Evolutionary conservation across 371 early-diverging fungal species (phyloP), one percentile per base, ranked within the genome.

Genomic region (Saksenaea oblongispora): DNA sequence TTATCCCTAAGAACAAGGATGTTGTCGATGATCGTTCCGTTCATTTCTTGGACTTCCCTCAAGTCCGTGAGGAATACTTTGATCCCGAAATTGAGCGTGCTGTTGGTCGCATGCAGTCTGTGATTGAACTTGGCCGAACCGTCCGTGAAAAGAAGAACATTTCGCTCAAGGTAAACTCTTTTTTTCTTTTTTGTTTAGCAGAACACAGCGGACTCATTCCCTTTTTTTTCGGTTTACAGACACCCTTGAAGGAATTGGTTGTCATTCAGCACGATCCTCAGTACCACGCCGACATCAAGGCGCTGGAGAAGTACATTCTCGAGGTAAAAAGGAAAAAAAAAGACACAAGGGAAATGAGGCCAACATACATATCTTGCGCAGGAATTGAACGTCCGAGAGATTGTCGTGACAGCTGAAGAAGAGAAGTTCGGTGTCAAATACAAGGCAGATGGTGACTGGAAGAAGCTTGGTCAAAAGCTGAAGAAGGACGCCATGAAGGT

Each of bases 71-170:
- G 66, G 93, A 95, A 79, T 98, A 97, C 92, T 96, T 95, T 86
- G 92, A 99, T 78, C 86, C 85, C 9, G 95, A 92, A 28, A 95
- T 98, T 69, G 97, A 97, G 80, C 92, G 97, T 58, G 87, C 93
- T 63, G 95, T 99, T 60, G 84, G 90, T 42, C 89, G 97, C 67
- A 95, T 99, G 97, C 98, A 98, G 80, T 83, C 91, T 22, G 99
- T 99, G 47, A 98, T 99, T 70, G 99, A 99, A 71, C 84, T 95
- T 55, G 98, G 98, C 34, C 92, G 99, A 60, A 80, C 89, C 54
- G 83, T 97, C 53, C 95, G 99, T 70, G 99, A 99, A 79, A 89
- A 92, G 78, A 90, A 94, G 74, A 93, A 83, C 54, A 84, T 99
- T 63, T 90, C 97, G 62, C 88, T 99, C 67, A 99, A 99, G 72